Percentiles rank a stretch among this genome's conserved stretches.
phyloP scores from a whole-genome alignment of 2,329 filamentous ascomycete species.

The Aureobasidium leucospermi region DNA sequence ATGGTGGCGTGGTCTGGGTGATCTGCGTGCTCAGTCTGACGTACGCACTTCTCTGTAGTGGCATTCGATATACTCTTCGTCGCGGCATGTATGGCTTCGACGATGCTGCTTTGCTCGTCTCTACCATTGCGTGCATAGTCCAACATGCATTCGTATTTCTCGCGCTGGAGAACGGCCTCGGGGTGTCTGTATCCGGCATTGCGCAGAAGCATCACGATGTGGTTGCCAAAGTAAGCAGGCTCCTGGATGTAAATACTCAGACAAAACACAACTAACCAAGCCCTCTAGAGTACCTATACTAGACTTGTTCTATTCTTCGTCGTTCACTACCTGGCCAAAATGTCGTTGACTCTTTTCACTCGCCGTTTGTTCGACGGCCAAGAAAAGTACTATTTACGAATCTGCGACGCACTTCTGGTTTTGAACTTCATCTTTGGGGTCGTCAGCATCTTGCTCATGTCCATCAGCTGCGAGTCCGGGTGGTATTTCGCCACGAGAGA shows the following conservation, averaged over 20 bases:
- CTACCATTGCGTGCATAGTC: slow-evolving; percentile 1
- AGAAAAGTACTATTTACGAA: neutral
- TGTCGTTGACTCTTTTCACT: slow-evolving; percentile 13
- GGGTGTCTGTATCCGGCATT: neutral
- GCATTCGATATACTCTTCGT: neutral
- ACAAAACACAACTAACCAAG: neutral
- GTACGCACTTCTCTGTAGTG: neutral
- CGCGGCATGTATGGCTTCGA: slow-evolving; percentile 6
- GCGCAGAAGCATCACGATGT: neutral
- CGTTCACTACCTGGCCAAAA: slow-evolving; percentile 13
- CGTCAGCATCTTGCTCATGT: slow-evolving; percentile 3
- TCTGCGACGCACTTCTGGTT: slow-evolving; percentile 1
- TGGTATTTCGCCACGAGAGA: neutral
- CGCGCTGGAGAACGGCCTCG: neutral
- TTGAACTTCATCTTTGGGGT: neutral
- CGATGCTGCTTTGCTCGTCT: slow-evolving; percentile 2
- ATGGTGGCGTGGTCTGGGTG: neutral
- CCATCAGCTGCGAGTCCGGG: neutral
- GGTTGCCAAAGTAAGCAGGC: neutral
- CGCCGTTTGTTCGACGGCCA: slow-evolving; percentile 14
- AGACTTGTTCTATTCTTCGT: slow-evolving; percentile 6
- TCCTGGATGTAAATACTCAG: neutral
- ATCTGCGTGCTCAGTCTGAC: slow-evolving; percentile 4
- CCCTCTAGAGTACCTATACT: neutral
- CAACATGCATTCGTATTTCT: neutral